Conservation (phyloP, 305 asterid species). For the Withania somnifera region DNA sequence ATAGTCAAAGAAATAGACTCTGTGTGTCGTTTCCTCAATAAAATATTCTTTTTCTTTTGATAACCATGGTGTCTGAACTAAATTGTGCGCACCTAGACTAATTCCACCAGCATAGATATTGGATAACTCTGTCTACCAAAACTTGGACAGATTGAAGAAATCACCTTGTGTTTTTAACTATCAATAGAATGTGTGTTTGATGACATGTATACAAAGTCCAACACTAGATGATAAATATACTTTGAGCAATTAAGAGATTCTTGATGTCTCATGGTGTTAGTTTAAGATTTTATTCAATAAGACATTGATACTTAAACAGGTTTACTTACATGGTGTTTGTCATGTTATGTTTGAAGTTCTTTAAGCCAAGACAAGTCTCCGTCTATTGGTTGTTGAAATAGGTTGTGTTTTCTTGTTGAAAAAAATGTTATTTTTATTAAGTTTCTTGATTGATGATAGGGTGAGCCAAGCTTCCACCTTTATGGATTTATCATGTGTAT, state of each 20-base stretch:
- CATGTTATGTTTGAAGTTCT: neutral
- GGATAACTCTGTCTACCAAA: neutral
- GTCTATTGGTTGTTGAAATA: neutral
- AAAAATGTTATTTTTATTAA: too few species aligned
- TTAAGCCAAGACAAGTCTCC: neutral
- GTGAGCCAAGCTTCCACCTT: constrained; percentile 89
- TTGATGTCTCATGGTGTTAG: neutral
- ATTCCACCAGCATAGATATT: neutral
- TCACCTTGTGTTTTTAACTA: neutral
- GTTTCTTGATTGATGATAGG: constrained; percentile 36
- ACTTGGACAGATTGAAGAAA: neutral
- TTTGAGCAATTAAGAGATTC: neutral
- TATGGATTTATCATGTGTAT: constrained; percentile 89
- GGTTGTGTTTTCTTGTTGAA: neutral
- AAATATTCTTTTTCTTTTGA: neutral
- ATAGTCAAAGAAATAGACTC: neutral
- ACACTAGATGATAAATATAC: neutral
- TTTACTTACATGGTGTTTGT: neutral
- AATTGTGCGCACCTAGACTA: too few species aligned
- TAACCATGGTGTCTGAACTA: neutral
- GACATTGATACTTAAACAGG: neutral
- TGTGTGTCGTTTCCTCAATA: neutral
- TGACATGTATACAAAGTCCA: neutral
- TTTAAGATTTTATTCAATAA: neutral
- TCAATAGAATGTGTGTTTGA: neutral